Conservation (phyloP, 1,139 yeast genomes). For the Hyphopichia fennica region DNA sequence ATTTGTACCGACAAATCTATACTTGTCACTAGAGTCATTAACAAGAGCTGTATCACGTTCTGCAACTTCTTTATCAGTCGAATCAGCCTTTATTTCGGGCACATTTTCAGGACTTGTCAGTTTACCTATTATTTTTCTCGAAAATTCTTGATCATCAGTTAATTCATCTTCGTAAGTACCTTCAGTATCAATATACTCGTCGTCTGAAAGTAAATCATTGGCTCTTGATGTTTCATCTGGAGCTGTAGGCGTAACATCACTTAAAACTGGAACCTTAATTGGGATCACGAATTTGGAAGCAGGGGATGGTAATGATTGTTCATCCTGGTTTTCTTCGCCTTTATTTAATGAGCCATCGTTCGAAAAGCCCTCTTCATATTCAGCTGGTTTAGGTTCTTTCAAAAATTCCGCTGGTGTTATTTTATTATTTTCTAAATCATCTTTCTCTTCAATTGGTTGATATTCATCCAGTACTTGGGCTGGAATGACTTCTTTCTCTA, state of each 20-base stretch:
- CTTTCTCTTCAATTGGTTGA: too few relatives aligned
- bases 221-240: not conserved
- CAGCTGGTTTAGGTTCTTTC: too few relatives aligned
- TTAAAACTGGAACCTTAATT: conserved; percentile 1
- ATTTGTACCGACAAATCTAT: too few relatives aligned
- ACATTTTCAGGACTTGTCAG: not conserved
- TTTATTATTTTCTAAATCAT: too few relatives aligned
- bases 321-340: too few relatives aligned
- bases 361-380: too few relatives aligned
- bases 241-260: not conserved
- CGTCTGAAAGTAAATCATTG: not conserved
- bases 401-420: too few relatives aligned
- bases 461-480: too few relatives aligned
- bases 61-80: not conserved
- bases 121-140: not conserved
- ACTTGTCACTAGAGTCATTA: too few relatives aligned
- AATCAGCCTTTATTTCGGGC: not conserved
- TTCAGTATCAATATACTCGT: not conserved
- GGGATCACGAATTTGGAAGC: conserved; percentile 1
- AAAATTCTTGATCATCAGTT: not conserved
- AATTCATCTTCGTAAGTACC: conserved; percentile 1
- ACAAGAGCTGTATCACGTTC: not conserved
- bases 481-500: too few relatives aligned
- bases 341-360: too few relatives aligned
- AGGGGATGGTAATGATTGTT: too few relatives aligned